phyloP scores from a whole-genome alignment of 345 rosid species.

The Lepidium didymum region DNA sequence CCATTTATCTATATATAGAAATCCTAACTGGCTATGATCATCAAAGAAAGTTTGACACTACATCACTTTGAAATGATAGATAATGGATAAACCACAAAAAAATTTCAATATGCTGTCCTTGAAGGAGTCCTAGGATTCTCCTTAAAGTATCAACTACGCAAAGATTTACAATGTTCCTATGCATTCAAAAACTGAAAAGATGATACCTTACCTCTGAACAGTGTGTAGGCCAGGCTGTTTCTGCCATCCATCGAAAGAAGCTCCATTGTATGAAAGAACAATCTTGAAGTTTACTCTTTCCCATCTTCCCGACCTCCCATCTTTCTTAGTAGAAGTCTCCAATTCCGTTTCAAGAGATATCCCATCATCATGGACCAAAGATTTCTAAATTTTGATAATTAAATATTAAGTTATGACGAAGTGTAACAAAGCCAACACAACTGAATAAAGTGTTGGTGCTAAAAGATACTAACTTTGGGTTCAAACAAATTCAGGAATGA shows the following conservation, averaged over 20 bases:
- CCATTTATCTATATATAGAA: neutral
- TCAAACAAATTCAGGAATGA: conserved; percentile 43
- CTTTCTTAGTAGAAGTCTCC: conserved; percentile 26
- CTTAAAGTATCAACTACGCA: neutral
- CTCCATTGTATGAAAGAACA: conserved; percentile 69
- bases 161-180: neutral
- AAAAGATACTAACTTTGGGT: conserved; percentile 33
- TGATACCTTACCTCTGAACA: conserved; percentile 60
- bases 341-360: conserved; percentile 9
- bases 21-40: neutral
- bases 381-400: conserved; percentile 20
- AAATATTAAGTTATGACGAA: too few species aligned
- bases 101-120: too few species aligned
- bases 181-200: neutral
- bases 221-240: conserved; percentile 82
- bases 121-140: neutral
- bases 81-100: neutral
- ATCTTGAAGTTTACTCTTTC: conserved; percentile 75
- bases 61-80: neutral
- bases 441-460: neutral
- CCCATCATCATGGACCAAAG: conserved; percentile 28
- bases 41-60: neutral
- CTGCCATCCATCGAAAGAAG: conserved; percentile 97
- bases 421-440: neutral
- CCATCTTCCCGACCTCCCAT: conserved; percentile 64